Conservation (phyloP, 2,329 filamentous ascomycete genomes). For the Aschersonia sp. region DNA sequence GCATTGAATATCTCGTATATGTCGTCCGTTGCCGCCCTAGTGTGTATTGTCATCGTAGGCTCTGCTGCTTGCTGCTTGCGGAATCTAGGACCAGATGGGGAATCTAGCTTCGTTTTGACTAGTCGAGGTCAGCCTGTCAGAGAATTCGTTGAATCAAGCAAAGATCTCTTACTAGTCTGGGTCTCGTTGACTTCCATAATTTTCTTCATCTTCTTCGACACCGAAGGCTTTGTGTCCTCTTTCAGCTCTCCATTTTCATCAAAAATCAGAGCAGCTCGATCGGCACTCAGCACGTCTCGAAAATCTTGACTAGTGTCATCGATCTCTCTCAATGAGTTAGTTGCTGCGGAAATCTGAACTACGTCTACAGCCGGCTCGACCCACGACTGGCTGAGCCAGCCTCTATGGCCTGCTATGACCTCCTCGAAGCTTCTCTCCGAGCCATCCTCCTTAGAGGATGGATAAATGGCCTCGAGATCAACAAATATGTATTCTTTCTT, state of each 20-base stretch:
- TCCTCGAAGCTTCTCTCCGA: slow-evolving; percentile 87
- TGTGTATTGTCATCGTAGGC: slow-evolving; percentile 97
- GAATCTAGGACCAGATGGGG: slow-evolving; percentile 71
- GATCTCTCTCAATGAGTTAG: slow-evolving; percentile 14
- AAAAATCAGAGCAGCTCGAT: slow-evolving; percentile 28
- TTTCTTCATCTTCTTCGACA: slow-evolving; percentile 52
- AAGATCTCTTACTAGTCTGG: slow-evolving; percentile 60
- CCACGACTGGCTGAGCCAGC: slow-evolving; percentile 49
- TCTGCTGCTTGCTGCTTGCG: slow-evolving; percentile 62
- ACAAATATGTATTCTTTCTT: slow-evolving; percentile 79
- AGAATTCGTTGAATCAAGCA: background rate
- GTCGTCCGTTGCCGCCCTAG: slow-evolving; percentile 86
- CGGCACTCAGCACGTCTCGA: slow-evolving; percentile 25
- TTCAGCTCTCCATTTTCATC: slow-evolving; percentile 46
- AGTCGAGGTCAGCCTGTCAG: background rate
- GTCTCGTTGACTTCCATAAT: slow-evolving; percentile 79
- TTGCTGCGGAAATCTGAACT: slow-evolving; percentile 15
- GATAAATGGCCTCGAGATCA: slow-evolving; percentile 74
- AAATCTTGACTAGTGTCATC: slow-evolving; percentile 14
- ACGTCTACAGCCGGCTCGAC: slow-evolving; percentile 25
- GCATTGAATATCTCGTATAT: slow-evolving; percentile 97
- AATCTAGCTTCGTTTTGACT: slow-evolving; percentile 91
- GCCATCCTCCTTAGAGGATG: slow-evolving; percentile 53
- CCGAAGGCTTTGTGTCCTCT: slow-evolving; percentile 28
- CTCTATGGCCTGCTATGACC: slow-evolving; percentile 62